Base-by-base conservation (phyloP, 345 rosid genomes). In the Boechera retrofracta region DNA sequence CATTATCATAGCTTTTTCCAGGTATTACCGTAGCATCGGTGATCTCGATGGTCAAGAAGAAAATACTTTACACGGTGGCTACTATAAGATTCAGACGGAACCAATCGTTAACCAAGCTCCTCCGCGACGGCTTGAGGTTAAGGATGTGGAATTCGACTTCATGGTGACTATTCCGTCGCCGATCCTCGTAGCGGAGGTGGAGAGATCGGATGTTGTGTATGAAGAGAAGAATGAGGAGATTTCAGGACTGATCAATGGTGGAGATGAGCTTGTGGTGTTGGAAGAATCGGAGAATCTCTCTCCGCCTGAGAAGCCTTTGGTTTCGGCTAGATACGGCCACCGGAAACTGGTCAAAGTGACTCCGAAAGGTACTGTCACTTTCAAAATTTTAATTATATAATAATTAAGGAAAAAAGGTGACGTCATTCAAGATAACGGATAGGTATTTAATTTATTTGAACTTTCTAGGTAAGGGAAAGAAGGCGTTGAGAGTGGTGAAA, bases 1-100 rank as follows among this genome's bases (percentile, higher is more conserved):
- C 66, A 72, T 73, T 24, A 84, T 92, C 42, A 84, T 68, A 54
- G 88, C 87, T 36, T 80, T 90, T 41, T 85, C 94, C 1, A 78
- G 73, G 29, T 82, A 83, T 64, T 78, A 72, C 63, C 75, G 33
- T 8, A 73, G 36, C 45, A 26, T 41, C 6, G 33, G 15, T 0
- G 44, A 48, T 3, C 28, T 55, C 63, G 71, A 38, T 10, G 42
- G 18, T 0, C 61, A 67, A 26, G 75, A 71, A 1, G 54, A 36
- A 16, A 45, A 49, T 9, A 32, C 5, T 31, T 44, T 10, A 18
- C 26, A 15, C 48, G 66, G 52, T 0, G 53, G 15, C 21, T 71
- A 64, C 3, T 32, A 36, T 32, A 35, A 6, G 36, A 11, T 32
- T 33, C 51, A 29, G 55, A 10, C 29, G 15, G 72, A 39, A 29